Base-by-base conservation (phyloP, 2,329 filamentous ascomycete species). In the Ascochyta fabae region DNA sequence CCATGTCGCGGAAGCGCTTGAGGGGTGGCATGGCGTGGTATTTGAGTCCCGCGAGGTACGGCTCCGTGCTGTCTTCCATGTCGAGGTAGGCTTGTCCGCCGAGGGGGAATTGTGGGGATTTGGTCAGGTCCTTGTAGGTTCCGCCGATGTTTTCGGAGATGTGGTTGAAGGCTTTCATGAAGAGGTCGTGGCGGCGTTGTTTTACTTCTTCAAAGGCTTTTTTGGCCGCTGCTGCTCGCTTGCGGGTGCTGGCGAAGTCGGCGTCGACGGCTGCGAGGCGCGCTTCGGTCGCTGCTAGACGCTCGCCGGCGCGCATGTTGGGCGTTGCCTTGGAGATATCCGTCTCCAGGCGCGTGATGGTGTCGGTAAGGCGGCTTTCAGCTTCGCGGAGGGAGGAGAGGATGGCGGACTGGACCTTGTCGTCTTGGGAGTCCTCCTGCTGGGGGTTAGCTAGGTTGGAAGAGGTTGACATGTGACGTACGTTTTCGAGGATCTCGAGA, bases 1-100 rank as follows among this genome's bases (percentile, higher is more conserved):
- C 95, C 95, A 99, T 99, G 75, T 99, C 96, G 67, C 95, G 86
- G 85, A 99, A 99, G 41, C 95, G 92, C 80, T 99, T 99, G 60
- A 97, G 86, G 1, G 95, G 95, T 19, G 95, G 95, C 93, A 98
- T 99, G 60, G 95, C 96, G 74, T 98, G 93, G 78, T 99, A 99
- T 73, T 96, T 97, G 78, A 99, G 92, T 29, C 95, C 95, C 36
- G 91, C 92, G 4, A 97, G 85, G 75, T 98, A 99, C 0, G 95
- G 95, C 70, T 96, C 94, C 61, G 96, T 92, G n/a, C 89, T 91
- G 74, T 99, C 94, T 73, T 96, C 93, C 74, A 96, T 93, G 71
- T 97, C 93, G 43, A 99, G 87, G 72, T 96, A 96, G 61, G 87
- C 87, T 69, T 86, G 83, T 8, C 95, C 95, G 66, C 95, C 95